Percentiles rank a stretch among this genome's conserved stretches.
phyloP scores from a whole-genome alignment of 345 rosid species.

The Stellera chamaejasme region DNA sequence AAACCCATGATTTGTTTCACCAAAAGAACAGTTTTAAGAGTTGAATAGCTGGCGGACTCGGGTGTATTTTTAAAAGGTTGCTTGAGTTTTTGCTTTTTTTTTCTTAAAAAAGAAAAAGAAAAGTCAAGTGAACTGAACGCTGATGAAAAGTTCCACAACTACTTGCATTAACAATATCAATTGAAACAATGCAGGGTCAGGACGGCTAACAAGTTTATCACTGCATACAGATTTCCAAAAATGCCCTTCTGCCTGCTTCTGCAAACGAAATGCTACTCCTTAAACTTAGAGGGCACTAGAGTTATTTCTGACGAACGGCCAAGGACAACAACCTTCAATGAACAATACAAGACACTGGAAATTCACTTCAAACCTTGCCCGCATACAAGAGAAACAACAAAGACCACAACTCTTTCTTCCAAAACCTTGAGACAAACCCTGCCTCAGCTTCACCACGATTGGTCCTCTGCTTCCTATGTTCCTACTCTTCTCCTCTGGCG shows the following conservation, averaged over 20 bases:
- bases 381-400: neutral
- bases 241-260: slow-evolving; percentile 1
- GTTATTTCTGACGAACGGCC: slow-evolving; percentile 13
- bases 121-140: too few species aligned
- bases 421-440: neutral
- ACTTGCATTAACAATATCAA: too few species aligned
- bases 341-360: slow-evolving; percentile 1
- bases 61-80: too few species aligned
- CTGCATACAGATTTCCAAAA: too few species aligned
- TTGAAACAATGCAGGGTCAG: neutral
- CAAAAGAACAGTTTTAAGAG: too few species aligned
- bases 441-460: slow-evolving; percentile 1
- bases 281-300: neutral
- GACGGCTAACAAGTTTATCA: slow-evolving; percentile 6
- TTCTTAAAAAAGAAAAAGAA: too few species aligned
- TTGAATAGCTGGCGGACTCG: too few species aligned
- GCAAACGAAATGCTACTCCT: neutral
- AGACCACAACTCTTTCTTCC: slow-evolving; percentile 1
- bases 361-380: slow-evolving; percentile 4
- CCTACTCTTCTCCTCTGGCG: slow-evolving; percentile 3
- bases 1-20: too few species aligned
- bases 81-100: too few species aligned
- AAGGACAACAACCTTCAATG: slow-evolving; percentile 20
- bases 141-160: too few species aligned
- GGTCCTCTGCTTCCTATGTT: slow-evolving; percentile 9